Evolutionary conservation across 192 early-diverging fungal genomes (phyloP).

Genomic region (Paraglomus brasilianum): DNA sequence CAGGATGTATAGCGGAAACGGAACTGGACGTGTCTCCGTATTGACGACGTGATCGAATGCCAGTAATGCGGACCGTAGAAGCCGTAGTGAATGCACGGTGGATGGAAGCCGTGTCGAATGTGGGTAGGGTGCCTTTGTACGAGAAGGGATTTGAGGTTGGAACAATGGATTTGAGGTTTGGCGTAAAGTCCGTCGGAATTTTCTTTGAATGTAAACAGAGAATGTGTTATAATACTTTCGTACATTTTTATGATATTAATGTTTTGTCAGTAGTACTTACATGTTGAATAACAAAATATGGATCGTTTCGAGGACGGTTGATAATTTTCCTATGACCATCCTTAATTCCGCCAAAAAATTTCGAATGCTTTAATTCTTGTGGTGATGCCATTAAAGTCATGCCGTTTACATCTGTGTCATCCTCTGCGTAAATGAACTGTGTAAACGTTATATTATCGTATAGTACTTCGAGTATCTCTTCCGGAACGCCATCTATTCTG

Average conservation of each 20-base stretch:
- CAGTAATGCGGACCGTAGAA: conserved; percentile 35
- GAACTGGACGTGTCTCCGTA: not conserved
- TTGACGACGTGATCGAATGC: conserved; percentile 32
- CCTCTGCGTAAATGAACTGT: conserved; percentile 57
- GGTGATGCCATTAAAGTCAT: conserved; percentile 34
- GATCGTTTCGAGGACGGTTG: conserved; percentile 34
- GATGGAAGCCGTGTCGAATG: conserved; percentile 30
- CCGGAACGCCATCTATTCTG: conserved; percentile 66
- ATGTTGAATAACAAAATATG: conserved; percentile 45
- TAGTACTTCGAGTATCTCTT: conserved; percentile 73
- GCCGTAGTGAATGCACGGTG: conserved; percentile 35
- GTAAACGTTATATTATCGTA: conserved; percentile 58
- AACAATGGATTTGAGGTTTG: conserved; percentile 13
- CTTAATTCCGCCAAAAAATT: conserved; percentile 9
- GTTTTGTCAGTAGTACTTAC: conserved; percentile 26
- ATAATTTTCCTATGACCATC: conserved; percentile 29
- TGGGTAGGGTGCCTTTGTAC: conserved; percentile 22
- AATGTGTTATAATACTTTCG: not conserved
- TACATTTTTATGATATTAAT: too few relatives aligned
- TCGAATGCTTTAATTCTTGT: conserved; percentile 11
- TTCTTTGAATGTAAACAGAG: conserved; percentile 3
- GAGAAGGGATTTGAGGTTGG: conserved; percentile 27
- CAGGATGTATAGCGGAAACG: not conserved
- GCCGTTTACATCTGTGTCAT: conserved; percentile 47
- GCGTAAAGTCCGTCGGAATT: conserved; percentile 22